Base-by-base conservation (phyloP, 345 rosid genomes). In the Melaleuca quinquenervia region DNA sequence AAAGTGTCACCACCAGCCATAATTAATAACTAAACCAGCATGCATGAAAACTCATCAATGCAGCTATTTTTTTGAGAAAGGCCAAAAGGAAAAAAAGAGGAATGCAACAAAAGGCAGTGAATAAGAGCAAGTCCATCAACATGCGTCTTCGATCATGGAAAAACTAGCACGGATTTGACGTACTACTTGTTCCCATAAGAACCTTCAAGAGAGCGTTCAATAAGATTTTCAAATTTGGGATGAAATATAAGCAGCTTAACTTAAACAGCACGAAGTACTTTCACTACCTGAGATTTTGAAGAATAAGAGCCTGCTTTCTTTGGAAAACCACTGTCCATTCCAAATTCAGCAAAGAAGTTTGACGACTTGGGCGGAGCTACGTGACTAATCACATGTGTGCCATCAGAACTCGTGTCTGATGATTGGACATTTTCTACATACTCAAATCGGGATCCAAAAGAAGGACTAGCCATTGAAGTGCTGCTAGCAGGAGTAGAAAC, bases 351-450 rank as follows among this genome's bases (percentile, higher is more conserved):
- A 91, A 98, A 96, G 92, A 96, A 95, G 90, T 92, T 92, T 8
- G 98, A 93, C 14, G 98, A 93, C 87, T 96, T 98, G 84, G 99
- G 99, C 50, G 99, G 95, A 90, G 98, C 94, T 5, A 98, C 97
- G 90, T 98, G 99, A 89, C 93, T 91, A 91, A 94, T 90, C 90
- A 94, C 94, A 86, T 92, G 96, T n/a, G 96, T 85, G 36, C 94
- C 95, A 85, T 92, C 87, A 86, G 95, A 85, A 89, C 90, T 88
- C 84, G 86, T 58, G 62, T 94, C 95, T 51, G 92, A 86, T 89
- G 95, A 87, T 83, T 90, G 93, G 85, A 90, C 93, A 83, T 91
- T 93, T 76, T 95, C 98, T 13, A 94, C 90, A 87, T 98, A 98
- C 88, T 96, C 98, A 91, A 98, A 98, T 84, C 99, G 99, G 86